Evolutionary conservation across 352 stramenopile species (phyloP).

Genomic region (Phytophthora ohioensis): DNA sequence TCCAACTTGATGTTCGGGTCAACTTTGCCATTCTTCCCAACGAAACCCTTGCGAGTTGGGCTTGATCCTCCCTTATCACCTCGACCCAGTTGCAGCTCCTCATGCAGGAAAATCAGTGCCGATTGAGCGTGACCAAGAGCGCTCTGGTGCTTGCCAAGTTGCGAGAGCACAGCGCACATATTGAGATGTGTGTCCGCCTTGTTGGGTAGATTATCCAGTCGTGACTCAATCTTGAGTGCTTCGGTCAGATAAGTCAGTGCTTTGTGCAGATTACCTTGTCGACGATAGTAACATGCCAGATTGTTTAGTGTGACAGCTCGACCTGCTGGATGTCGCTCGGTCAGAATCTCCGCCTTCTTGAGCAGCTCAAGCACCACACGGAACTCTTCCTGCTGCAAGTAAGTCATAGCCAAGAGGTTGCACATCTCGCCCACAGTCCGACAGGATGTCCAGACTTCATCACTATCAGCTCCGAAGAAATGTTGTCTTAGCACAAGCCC

Average conservation of each 20-base stretch:
- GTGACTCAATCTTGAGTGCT: constrained; percentile 92
- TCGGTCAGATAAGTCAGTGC: constrained; percentile 93
- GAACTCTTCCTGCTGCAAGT: constrained; percentile 95
- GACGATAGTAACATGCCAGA: constrained; percentile 94
- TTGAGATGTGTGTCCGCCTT: constrained; percentile 96
- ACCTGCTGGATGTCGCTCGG: constrained; percentile 82
- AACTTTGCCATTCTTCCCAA: constrained; percentile 26
- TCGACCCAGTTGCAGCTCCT: constrained; percentile 84
- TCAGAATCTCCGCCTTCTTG: constrained; percentile 96
- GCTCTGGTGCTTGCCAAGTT: constrained; percentile 91
- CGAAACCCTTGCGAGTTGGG: constrained; percentile 25
- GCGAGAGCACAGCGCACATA: constrained; percentile 94
- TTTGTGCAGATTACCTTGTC: constrained; percentile 91
- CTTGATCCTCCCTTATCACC: constrained; percentile 12
- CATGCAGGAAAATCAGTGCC: constrained; percentile 93
- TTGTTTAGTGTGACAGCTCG: constrained; percentile 95
- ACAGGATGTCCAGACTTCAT: constrained; percentile 91
- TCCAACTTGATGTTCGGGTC: constrained; percentile 76
- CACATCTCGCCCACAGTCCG: constrained; percentile 96
- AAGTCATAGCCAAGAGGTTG: constrained; percentile 96
- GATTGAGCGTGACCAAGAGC: constrained; percentile 93
- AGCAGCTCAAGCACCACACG: constrained; percentile 92
- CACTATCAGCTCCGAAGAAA: constrained; percentile 92
- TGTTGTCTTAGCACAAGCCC: constrained; percentile 93
- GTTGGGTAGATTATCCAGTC: constrained; percentile 88